A percentile compares a stretch with the other conserved stretches of the same genome.
Conservation (phyloP, 345 rosid species). For the Gossypium bickii region DNA sequence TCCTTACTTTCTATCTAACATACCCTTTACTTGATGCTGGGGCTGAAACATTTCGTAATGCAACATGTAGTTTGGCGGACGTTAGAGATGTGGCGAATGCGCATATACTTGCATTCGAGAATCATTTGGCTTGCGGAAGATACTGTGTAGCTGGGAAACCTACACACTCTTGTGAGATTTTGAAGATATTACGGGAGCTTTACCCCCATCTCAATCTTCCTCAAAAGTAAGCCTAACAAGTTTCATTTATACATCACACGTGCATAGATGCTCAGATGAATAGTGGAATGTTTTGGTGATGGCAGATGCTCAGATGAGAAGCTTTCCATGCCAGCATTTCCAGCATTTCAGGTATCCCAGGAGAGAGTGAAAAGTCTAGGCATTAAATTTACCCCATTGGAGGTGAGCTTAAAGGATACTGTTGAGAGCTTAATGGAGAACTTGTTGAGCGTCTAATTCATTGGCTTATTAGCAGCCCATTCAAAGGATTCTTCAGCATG, state of each 20-base stretch:
- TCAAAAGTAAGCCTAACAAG: not conserved
- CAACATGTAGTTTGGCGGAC: conserved; percentile 9
- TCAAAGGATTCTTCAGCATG: too few species aligned
- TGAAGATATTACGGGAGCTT: not conserved
- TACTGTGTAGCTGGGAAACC: conserved; percentile 28
- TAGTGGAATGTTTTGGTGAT: not conserved
- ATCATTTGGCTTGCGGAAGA: conserved; percentile 37
- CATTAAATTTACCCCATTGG: not conserved
- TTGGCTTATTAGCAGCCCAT: not conserved
- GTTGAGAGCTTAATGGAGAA: not conserved
- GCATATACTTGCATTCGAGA: conserved; percentile 47
- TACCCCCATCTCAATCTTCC: not conserved
- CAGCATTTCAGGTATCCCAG: not conserved
- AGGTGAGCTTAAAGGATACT: not conserved
- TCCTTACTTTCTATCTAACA: not conserved
- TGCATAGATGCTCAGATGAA: too few species aligned
- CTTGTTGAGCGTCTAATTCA: not conserved
- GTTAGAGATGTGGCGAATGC: conserved; percentile 47
- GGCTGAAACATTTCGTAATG: not conserved
- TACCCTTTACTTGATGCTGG: not conserved
- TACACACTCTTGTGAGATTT: conserved; percentile 5
- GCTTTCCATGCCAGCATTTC: too few species aligned
- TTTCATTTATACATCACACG: too few species aligned
- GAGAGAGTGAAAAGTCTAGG: conserved; percentile 2
- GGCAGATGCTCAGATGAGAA: conserved; percentile 1